These are phyloP conservation scores for Colletotrichum simmondsii DNA, from an alignment of 2,329 filamentous ascomycete genomes.

Conservation along the genomic window DNA sequence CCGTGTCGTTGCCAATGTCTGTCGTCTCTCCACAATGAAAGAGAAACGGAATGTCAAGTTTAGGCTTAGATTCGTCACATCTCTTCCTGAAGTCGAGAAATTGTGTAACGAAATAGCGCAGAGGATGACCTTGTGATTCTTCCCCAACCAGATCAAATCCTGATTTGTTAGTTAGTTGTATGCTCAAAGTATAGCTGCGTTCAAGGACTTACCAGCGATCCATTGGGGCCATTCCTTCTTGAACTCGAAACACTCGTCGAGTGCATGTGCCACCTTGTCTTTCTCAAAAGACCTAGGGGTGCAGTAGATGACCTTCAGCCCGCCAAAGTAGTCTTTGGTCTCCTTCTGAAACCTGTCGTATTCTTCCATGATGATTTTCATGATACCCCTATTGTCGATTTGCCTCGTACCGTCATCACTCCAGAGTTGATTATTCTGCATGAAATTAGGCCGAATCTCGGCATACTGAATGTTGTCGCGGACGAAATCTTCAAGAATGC, in stretches of 20 bases:
- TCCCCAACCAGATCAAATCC: conserved; percentile 79
- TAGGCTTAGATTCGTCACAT: conserved; percentile 54
- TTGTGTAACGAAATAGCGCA: conserved; percentile 64
- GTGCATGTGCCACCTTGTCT: conserved; percentile 58
- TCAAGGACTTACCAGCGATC: conserved; percentile 67
- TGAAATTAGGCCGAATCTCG: conserved; percentile 77
- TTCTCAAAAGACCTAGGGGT: conserved; percentile 70
- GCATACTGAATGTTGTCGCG: conserved; percentile 76
- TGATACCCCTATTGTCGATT: conserved; percentile 68
- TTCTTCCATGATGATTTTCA: conserved; percentile 68
- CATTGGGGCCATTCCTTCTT: conserved; percentile 67
- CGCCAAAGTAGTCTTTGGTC: conserved; percentile 62
- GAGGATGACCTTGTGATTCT: conserved; percentile 69
- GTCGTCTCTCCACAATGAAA: conserved; percentile 84
- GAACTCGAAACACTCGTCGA: conserved; percentile 71
- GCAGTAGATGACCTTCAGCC: conserved; percentile 78
- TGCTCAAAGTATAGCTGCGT: not conserved
- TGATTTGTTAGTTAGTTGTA: conserved; percentile 39
- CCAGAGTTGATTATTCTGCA: conserved; percentile 71
- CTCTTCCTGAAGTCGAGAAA: conserved; percentile 66
- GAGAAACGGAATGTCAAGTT: conserved; percentile 74
- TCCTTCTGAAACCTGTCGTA: conserved; percentile 58
- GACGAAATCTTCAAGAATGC: conserved; percentile 70
- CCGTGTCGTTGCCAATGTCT: conserved; percentile 70
- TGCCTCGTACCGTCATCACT: conserved; percentile 62